phyloP scores from a whole-genome alignment of 2,329 filamentous ascomycete species.

The Beauveria scarabaeidicola region DNA sequence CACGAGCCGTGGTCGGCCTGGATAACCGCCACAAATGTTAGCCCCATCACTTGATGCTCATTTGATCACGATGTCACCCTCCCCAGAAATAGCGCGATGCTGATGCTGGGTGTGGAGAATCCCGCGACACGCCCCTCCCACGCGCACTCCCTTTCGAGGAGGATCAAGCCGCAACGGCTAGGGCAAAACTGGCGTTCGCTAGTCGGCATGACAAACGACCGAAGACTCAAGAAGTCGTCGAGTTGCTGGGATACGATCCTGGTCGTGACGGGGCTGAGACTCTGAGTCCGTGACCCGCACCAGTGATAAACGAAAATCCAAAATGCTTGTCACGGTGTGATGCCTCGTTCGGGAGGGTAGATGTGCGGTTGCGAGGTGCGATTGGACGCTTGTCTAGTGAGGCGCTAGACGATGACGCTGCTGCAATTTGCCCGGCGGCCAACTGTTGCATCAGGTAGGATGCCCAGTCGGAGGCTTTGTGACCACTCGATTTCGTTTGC shows the following conservation, averaged over 20 bases:
- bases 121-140: not conserved
- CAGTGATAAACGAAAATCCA: not conserved
- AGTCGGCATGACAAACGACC: not conserved
- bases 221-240: too few species aligned
- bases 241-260: not conserved
- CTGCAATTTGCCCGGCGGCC: not conserved
- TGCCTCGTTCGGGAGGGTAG: not conserved
- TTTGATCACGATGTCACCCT: not conserved
- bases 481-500: not conserved
- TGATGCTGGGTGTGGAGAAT: not conserved
- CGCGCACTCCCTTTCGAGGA: too few species aligned
- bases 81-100: not conserved
- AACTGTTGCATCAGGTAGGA: not conserved
- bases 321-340: constrained; percentile 9
- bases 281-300: not conserved
- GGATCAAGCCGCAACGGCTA: not conserved
- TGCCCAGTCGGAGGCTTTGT: not conserved
- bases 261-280: not conserved
- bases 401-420: not conserved
- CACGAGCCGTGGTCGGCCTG: not conserved
- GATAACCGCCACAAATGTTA: not conserved
- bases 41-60: not conserved
- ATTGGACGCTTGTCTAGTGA: not conserved
- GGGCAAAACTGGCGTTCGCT: not conserved
- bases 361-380: not conserved